Evolutionary conservation across 768 basidiomycete species (phyloP), one percentile per base, ranked within the genome.

Genomic region (Podaxis pistillaris): DNA sequence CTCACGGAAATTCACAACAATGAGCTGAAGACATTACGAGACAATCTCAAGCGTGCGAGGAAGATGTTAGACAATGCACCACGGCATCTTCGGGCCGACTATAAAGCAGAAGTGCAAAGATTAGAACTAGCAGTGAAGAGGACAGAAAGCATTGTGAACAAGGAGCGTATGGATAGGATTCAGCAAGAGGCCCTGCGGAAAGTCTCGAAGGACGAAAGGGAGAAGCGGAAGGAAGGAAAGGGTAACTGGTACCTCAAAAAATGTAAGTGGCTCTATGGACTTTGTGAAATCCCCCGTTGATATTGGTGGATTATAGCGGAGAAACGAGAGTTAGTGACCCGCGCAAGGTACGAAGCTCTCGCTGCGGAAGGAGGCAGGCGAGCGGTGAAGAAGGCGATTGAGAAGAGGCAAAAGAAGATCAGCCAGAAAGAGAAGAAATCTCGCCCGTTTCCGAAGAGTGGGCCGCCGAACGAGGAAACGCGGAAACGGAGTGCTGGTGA

Each of bases 371-470:
- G 94, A 3, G 94, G 96, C 7, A 86, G 85, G 66, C 76, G 81
- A 3, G 93, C 93, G 0, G 91, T 96, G 57, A 92, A 90, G 71
- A 94, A 90, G 74, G 92, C 86, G 4, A 86, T 96, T 30, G 92
- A 92, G 68, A 96, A 91, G 82, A 94, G 87, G 73, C 87, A 91
- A 74, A 92, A 86, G 73, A 96, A 95, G 79, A 78, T 89, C 19
- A 82, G 83, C 56, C 92, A 94, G 74, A 94, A 91, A 73, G 95
- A 96, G 79, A 96, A 96, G 76, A 90, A 85, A 69, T 87, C 83
- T 61, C 79, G 93, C 58, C 95, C 95, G 12, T 89, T 87, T 66
- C 70, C 71, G 1, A 77, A 72, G 63, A 71, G 69, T 22, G 62
- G 56, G 49, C 54, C 49, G 7, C 56, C 49, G 44, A 63, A 65